These are phyloP conservation scores for Penicillium coprophilum DNA, from an alignment of 495 filamentous ascomycete genomes.

Conservation along the genomic window DNA sequence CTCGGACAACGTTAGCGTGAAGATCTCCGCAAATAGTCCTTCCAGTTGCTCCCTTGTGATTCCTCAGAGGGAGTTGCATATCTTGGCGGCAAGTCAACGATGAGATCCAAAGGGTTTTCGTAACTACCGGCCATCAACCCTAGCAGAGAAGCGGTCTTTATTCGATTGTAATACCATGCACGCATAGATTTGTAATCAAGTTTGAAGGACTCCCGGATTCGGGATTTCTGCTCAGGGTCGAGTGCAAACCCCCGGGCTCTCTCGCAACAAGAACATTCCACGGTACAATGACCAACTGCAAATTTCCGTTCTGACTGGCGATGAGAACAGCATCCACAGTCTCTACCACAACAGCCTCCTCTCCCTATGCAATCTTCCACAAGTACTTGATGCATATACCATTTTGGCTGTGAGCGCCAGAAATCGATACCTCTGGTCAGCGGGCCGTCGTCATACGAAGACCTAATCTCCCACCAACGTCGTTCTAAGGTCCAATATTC, in stretches of 20 bases:
- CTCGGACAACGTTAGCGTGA: background rate
- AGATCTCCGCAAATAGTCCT: background rate
- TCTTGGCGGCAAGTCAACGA: constrained; percentile 2
- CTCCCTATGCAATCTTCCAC: constrained; percentile 5
- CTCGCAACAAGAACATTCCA: constrained; percentile 12
- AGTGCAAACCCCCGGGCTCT: constrained; percentile 6
- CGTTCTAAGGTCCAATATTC: background rate
- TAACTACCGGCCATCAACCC: constrained; percentile 7
- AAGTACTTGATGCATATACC: constrained; percentile 12
- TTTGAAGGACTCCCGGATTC: background rate
- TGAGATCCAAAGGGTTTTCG: constrained; percentile 10
- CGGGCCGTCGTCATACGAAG: background rate
- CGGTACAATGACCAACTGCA: constrained; percentile 10
- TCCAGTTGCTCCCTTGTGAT: background rate
- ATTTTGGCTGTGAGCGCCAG: constrained; percentile 9
- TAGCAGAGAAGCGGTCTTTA: background rate
- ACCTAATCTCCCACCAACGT: constrained; percentile 6
- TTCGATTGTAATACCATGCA: background rate
- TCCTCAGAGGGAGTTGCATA: constrained; percentile 4
- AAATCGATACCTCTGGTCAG: constrained; percentile 8
- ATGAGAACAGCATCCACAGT: constrained; percentile 9
- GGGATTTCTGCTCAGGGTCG: background rate
- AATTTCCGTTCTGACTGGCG: constrained; percentile 4
- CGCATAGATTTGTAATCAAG: background rate
- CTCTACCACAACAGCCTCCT: constrained; percentile 12